These are phyloP conservation scores for Aspergillus eucalypticola DNA, from an alignment of 2,329 filamentous ascomycete genomes.

Conservation along the genomic window DNA sequence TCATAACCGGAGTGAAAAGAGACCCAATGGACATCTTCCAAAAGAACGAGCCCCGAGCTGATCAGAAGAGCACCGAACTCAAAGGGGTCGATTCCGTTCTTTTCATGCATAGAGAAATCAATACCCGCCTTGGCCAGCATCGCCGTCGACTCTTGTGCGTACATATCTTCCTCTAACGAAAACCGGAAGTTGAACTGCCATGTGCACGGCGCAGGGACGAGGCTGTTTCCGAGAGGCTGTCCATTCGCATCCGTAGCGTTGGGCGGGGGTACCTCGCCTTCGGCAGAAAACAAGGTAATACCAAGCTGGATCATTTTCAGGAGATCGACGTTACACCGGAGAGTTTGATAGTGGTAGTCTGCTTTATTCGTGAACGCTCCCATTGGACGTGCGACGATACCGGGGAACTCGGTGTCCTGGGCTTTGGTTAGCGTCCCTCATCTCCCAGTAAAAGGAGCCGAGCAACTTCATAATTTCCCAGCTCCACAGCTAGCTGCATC, in stretches of 20 bases:
- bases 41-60: slow-evolving; percentile 85
- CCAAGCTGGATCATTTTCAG: slow-evolving; percentile 97
- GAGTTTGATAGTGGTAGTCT: slow-evolving; percentile 97
- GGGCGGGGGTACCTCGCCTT: slow-evolving; percentile 81
- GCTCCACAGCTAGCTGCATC: slow-evolving; percentile 28
- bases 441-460: background rate
- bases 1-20: slow-evolving; percentile 98
- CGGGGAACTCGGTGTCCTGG: slow-evolving; percentile 97
- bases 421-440: background rate
- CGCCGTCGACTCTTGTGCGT: slow-evolving; percentile 90
- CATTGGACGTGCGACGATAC: slow-evolving; percentile 92
- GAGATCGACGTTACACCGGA: slow-evolving; percentile 95
- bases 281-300: slow-evolving; percentile 86
- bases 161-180: slow-evolving; percentile 94
- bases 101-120: slow-evolving; percentile 80
- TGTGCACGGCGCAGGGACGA: slow-evolving; percentile 72
- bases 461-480: background rate
- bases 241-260: slow-evolving; percentile 58
- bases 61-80: slow-evolving; percentile 89
- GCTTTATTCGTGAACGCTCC: slow-evolving; percentile 92
- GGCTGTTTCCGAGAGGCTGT: slow-evolving; percentile 53
- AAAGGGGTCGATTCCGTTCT: slow-evolving; percentile 85
- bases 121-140: slow-evolving; percentile 90
- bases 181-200: slow-evolving; percentile 99
- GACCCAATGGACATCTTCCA: slow-evolving; percentile 90